A percentile compares a stretch with the other conserved stretches of the same genome.
phyloP scores from a whole-genome alignment of 2,329 filamentous ascomycete genomes.

The Cladosporium sp. region DNA sequence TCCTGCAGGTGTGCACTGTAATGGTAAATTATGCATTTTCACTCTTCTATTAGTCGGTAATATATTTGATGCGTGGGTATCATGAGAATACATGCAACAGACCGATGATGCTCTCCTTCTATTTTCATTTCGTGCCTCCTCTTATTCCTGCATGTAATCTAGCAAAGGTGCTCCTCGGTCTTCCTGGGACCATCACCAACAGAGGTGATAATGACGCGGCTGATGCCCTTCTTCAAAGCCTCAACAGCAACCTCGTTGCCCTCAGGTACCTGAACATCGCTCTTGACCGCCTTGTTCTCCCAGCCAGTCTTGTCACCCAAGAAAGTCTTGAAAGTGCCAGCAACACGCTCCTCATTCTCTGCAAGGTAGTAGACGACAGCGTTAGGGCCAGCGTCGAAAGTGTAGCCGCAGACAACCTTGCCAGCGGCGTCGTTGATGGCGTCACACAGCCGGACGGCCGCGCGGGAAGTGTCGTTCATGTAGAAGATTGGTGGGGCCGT shows the following conservation, averaged over 20 bases:
- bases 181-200: slow-evolving; percentile 87
- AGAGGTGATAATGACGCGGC: slow-evolving; percentile 84
- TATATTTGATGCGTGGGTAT: slow-evolving; percentile 11
- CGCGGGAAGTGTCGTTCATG: slow-evolving; percentile 89
- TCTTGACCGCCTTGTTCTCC: slow-evolving; percentile 60
- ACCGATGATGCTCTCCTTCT: neutral
- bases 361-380: slow-evolving; percentile 94
- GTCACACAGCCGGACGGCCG: slow-evolving; percentile 86
- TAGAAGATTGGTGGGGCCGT: slow-evolving; percentile 98
- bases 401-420: slow-evolving; percentile 85
- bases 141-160: neutral
- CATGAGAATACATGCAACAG: slow-evolving; percentile 3
- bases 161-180: slow-evolving; percentile 62
- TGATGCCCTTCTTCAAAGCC: slow-evolving; percentile 73
- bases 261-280: slow-evolving; percentile 56
- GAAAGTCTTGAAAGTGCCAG: slow-evolving; percentile 74
- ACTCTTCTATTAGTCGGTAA: neutral
- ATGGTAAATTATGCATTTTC: neutral
- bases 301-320: slow-evolving; percentile 69
- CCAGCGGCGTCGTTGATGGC: slow-evolving; percentile 80
- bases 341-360: slow-evolving; percentile 70
- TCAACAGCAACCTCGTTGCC: slow-evolving; percentile 60
- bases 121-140: neutral
- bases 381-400: slow-evolving; percentile 96
- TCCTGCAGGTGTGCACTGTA: neutral